A percentile compares a stretch with the other conserved stretches of the same genome.
phyloP scores from a whole-genome alignment of 768 basidiomycete genomes.

The Rhizopogon rudus region DNA sequence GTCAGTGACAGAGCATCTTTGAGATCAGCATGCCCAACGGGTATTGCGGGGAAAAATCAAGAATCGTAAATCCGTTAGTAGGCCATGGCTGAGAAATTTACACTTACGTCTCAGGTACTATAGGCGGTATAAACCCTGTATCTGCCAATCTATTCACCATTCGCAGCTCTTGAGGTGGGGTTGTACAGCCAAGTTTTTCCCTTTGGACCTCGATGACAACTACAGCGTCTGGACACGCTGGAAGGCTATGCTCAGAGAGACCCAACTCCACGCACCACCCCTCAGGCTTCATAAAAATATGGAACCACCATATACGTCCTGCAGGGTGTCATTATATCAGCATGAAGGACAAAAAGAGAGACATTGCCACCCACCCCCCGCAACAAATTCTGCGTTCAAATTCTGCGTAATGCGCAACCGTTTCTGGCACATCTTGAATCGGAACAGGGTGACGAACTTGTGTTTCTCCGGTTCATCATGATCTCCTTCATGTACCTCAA shows the following conservation, averaged over 20 bases:
- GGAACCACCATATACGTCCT: not conserved
- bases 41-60: too few relatives aligned
- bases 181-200: not conserved
- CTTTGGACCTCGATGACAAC: not conserved
- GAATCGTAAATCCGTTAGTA: too few relatives aligned
- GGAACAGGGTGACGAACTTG: not conserved
- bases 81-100: not conserved
- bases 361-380: constrained; percentile 16
- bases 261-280: not conserved
- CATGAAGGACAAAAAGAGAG: not conserved
- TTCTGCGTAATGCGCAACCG: too few relatives aligned
- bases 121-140: not conserved
- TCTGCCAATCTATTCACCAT: not conserved
- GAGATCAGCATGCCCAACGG: too few relatives aligned
- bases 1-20: too few relatives aligned
- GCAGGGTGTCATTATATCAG: not conserved
- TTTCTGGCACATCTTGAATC: not conserved
- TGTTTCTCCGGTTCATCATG: not conserved
- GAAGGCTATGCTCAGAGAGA: not conserved
- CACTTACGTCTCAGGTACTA: not conserved
- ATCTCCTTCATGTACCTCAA: not conserved
- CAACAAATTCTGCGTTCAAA: not conserved
- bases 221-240: not conserved
- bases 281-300: not conserved
- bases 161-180: not conserved